These are phyloP conservation scores for Stephania yunnanensis DNA, from an alignment of 164 flowering plant species.

Conservation along the genomic window DNA sequence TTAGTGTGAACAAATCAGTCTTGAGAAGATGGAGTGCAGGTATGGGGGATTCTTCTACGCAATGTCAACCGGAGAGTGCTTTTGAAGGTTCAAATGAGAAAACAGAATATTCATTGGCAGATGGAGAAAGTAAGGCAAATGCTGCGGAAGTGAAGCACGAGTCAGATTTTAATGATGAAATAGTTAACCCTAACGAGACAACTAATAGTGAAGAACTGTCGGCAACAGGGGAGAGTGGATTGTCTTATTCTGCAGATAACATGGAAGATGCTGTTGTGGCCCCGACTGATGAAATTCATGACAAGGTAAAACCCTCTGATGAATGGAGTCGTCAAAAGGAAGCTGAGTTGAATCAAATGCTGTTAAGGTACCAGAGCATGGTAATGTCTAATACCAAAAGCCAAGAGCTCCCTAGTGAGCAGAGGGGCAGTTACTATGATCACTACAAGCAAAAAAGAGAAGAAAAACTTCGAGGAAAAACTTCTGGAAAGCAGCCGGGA, in stretches of 20 bases:
- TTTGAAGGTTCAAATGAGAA: slow-evolving; percentile 23
- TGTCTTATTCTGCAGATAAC: slow-evolving; percentile 9
- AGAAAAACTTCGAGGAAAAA: slow-evolving; percentile 53
- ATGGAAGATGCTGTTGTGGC: slow-evolving; percentile 18
- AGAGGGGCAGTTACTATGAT: slow-evolving; percentile 49
- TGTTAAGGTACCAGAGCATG: slow-evolving; percentile 25
- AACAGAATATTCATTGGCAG: slow-evolving; percentile 17
- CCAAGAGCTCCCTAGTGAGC: slow-evolving; percentile 31
- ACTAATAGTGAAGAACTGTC: slow-evolving; percentile 21
- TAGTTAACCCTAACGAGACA: slow-evolving; percentile 17
- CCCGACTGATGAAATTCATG: slow-evolving; percentile 28
- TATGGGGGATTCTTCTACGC: slow-evolving; percentile 45
- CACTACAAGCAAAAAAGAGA: slow-evolving; percentile 68
- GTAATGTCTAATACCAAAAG: slow-evolving; percentile 24
- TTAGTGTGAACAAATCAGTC: slow-evolving; percentile 50
- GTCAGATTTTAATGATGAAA: slow-evolving; percentile 15
- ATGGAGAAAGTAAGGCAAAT: slow-evolving; percentile 15
- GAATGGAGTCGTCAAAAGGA: slow-evolving; percentile 79
- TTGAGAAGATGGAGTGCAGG: slow-evolving; percentile 91
- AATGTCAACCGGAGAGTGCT: slow-evolving; percentile 26
- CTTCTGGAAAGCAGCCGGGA: slow-evolving; percentile 46
- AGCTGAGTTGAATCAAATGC: slow-evolving; percentile 67
- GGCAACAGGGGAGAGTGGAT: slow-evolving; percentile 18
- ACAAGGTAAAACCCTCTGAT: slow-evolving; percentile 31
- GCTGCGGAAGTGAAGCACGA: slow-evolving; percentile 27